Percentiles rank a stretch among this genome's conserved stretches.
These are phyloP conservation scores for Colletotrichum phormii DNA, from an alignment of 2,329 filamentous ascomycete genomes.

Conservation along the genomic window DNA sequence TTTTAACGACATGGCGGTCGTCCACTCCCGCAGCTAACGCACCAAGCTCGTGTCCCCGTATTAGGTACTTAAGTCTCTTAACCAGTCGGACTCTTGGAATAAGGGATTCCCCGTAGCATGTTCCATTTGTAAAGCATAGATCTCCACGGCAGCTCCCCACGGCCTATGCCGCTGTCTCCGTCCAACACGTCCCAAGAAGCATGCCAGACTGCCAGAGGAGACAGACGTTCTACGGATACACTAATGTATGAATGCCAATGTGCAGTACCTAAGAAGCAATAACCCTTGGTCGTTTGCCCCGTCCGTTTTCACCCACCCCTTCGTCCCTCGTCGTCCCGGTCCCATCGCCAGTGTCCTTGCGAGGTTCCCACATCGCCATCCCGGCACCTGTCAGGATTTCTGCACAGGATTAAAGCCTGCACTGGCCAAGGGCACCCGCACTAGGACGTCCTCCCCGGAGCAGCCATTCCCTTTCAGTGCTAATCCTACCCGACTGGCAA, in stretches of 20 bases:
- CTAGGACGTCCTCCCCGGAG: conserved; percentile 28
- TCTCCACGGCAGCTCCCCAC: conserved; percentile 2
- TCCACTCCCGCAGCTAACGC: background rate
- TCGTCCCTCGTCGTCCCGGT: conserved; percentile 4
- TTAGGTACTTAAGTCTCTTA: no score
- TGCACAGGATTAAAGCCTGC: conserved; percentile 5
- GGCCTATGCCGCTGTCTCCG: background rate
- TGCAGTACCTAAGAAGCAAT: background rate
- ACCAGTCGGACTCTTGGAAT: background rate
- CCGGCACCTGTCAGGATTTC: conserved; percentile 33
- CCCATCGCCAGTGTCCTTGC: conserved; percentile 7
- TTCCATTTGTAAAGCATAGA: background rate
- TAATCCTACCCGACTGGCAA: conserved; percentile 24
- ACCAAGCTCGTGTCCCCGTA: background rate
- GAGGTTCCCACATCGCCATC: conserved; percentile 21
- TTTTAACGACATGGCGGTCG: background rate
- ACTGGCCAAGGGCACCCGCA: conserved; percentile 32
- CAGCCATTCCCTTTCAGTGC: conserved; percentile 36
- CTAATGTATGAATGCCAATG: background rate
- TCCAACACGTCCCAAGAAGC: background rate
- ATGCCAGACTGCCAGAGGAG: background rate
- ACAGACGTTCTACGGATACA: background rate
- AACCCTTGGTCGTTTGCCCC: conserved; percentile 10
- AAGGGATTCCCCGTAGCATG: background rate
- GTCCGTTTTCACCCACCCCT: background rate